Percentiles rank a stretch among this genome's conserved stretches.
phyloP scores from a whole-genome alignment of 2,329 filamentous ascomycete genomes.

The Penicillium psychrosexuale region DNA sequence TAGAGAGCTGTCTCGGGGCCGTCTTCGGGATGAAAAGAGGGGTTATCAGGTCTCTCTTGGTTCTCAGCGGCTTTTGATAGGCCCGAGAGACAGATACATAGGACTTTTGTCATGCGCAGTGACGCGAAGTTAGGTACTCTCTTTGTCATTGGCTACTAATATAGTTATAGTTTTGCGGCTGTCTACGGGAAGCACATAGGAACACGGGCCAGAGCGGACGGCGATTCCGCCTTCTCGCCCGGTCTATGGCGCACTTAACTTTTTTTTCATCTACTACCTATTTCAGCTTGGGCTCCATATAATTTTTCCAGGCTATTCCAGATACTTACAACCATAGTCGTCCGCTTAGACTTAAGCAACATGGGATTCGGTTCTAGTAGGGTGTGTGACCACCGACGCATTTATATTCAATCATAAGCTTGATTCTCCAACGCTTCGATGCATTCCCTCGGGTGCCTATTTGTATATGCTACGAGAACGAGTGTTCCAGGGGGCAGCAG shows the following conservation, averaged over 20 bases:
- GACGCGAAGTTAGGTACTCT: background rate
- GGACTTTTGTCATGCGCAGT: background rate
- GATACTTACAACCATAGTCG: too few species aligned
- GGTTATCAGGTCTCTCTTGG: background rate
- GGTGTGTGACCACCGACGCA: too few species aligned
- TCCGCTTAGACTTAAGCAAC: too few species aligned
- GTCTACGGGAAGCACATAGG: background rate
- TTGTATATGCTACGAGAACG: too few species aligned
- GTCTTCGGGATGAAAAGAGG: background rate
- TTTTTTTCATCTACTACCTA: too few species aligned
- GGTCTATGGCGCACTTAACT: background rate
- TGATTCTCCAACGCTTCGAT: too few species aligned
- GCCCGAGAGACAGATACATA: background rate
- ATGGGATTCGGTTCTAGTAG: too few species aligned
- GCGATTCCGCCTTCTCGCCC: background rate
- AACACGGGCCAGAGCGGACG: background rate
- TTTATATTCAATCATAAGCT: too few species aligned
- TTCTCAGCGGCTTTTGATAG: background rate
- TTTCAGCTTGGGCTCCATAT: too few species aligned
- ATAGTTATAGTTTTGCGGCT: background rate
- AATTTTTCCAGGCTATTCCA: too few species aligned
- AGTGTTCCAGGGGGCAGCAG: too few species aligned
- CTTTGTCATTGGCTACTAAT: background rate
- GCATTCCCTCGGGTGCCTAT: too few species aligned
- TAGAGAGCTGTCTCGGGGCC: background rate